Percentiles rank a stretch among this genome's conserved stretches.
Conservation (phyloP, 2,329 filamentous ascomycete species). For the Stenocarpella maydis region DNA sequence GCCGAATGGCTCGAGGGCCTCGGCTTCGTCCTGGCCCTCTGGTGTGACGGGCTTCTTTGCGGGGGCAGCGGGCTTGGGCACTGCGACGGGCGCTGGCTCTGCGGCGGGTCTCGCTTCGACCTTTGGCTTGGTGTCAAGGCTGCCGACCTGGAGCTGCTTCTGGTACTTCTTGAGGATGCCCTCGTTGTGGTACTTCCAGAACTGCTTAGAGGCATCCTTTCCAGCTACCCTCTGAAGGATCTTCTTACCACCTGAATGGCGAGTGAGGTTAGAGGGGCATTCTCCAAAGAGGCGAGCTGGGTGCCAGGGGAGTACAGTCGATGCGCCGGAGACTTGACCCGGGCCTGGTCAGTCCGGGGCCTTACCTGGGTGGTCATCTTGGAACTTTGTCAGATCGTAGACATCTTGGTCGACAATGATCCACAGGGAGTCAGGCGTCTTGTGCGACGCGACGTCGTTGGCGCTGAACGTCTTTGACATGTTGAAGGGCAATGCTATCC, state of each 20-base stretch:
- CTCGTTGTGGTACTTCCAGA: slow-evolving; percentile 85
- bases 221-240: slow-evolving; percentile 69
- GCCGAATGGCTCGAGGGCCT: slow-evolving; percentile 85
- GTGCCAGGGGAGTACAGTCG: background rate
- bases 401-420: slow-evolving; percentile 95
- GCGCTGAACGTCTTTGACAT: slow-evolving; percentile 92
- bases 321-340: background rate
- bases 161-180: slow-evolving; percentile 88
- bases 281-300: background rate
- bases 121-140: slow-evolving; percentile 84
- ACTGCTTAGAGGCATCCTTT: slow-evolving; percentile 73
- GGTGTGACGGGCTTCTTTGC: slow-evolving; percentile 44
- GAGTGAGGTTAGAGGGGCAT: background rate
- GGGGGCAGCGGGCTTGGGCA: slow-evolving; percentile 50
- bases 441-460: slow-evolving; percentile 89
- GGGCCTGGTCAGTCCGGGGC: slow-evolving; percentile 24
- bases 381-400: slow-evolving; percentile 91
- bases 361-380: slow-evolving; percentile 83
- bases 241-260: slow-evolving; percentile 70
- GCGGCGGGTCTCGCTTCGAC: slow-evolving; percentile 60
- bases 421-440: slow-evolving; percentile 85
- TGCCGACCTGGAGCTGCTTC: slow-evolving; percentile 80
- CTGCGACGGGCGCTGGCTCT: slow-evolving; percentile 60
- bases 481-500: slow-evolving; percentile 40
- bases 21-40: slow-evolving; percentile 59